Evolutionary conservation across 2,329 filamentous ascomycete genomes (phyloP), one percentile per base, ranked within the genome.

Genomic region (Claviceps lovelessii): DNA sequence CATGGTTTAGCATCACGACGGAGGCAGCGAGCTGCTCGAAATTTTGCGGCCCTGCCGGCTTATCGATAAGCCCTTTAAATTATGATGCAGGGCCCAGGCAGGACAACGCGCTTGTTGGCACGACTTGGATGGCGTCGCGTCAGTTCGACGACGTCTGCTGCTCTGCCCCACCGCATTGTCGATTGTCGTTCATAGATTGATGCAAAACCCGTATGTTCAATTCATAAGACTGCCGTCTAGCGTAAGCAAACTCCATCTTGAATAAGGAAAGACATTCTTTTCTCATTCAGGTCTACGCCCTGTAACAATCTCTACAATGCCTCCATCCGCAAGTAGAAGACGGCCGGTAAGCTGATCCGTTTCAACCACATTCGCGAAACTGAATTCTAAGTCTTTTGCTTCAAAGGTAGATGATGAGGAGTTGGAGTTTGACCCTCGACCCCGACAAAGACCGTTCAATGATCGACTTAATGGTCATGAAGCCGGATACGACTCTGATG

Each of bases 401-500:
- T 49, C 54, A 17, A 67, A 68, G 64, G 59, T 49, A 8, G 61
- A 63, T 2, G 62, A 63, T 8, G 67, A 68, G 10, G 68, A 69
- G 15, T 49, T 61, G 9, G 68, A 71, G 11, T 65, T 69, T 54
- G 62, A 67, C 28, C 59, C 59, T 11, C 64, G 65, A 8, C 65
- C 65, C 5, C 62, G 62, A 23, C 69, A 69, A 58, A 65, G 68
- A 39, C 62, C 55, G 45, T 63, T 63, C 52, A 60, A 60, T 48
- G 58, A 63, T 19, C 60, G 58, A 37, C 67, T 59, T n/a, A 67
- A 23, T 2, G 23, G 65, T 47, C 68, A 62, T 4, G 66, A 66
- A 39, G 62, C 60, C 15, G 67, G 61, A 35, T 60, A 65, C 45
- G 68, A 68, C 6, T 70, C 69, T 5, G 73, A 69, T 3, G 67